phyloP scores from a whole-genome alignment of 371 early-diverging fungal genomes.

The Lichtheimia ramosa region DNA sequence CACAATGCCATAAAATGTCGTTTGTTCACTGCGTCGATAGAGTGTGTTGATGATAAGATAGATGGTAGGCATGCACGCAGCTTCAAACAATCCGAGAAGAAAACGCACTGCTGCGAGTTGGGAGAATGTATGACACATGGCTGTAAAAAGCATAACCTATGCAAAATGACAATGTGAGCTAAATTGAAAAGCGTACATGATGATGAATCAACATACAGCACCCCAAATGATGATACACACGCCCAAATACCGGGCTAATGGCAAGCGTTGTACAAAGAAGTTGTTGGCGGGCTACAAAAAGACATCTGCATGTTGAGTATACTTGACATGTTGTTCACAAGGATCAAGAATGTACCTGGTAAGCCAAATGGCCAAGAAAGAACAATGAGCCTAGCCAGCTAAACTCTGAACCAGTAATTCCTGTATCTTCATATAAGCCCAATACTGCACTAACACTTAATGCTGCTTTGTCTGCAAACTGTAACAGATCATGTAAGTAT shows the following conservation, averaged over 20 bases:
- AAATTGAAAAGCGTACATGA: not conserved
- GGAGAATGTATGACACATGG: slow-evolving; percentile 23
- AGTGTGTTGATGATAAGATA: slow-evolving; percentile 26
- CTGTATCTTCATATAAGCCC: slow-evolving; percentile 24
- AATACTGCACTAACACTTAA: slow-evolving; percentile 27
- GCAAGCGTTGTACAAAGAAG: slow-evolving; percentile 22
- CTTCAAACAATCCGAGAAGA: slow-evolving; percentile 40
- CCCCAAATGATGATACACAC: slow-evolving; percentile 28
- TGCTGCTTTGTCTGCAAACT: slow-evolving; percentile 30
- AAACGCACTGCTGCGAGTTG: slow-evolving; percentile 26
- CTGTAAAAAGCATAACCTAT: slow-evolving; percentile 18
- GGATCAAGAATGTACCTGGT: slow-evolving; percentile 1
- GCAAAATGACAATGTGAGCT: not conserved
- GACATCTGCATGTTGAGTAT: no score
- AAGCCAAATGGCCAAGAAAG: slow-evolving; percentile 9
- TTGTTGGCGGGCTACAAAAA: not conserved
- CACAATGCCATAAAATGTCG: slow-evolving; percentile 21
- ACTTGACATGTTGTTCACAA: no score
- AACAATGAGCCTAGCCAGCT: slow-evolving; percentile 14
- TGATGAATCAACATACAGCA: slow-evolving; percentile 3
- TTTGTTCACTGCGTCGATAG: slow-evolving; percentile 38
- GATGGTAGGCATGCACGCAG: slow-evolving; percentile 27
- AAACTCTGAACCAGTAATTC: slow-evolving; percentile 24
- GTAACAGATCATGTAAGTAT: not conserved
- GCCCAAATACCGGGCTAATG: slow-evolving; percentile 23